These are phyloP conservation scores for Talaromyces sp. DNA, from an alignment of 2,329 filamentous ascomycete species.

Conservation along the genomic window DNA sequence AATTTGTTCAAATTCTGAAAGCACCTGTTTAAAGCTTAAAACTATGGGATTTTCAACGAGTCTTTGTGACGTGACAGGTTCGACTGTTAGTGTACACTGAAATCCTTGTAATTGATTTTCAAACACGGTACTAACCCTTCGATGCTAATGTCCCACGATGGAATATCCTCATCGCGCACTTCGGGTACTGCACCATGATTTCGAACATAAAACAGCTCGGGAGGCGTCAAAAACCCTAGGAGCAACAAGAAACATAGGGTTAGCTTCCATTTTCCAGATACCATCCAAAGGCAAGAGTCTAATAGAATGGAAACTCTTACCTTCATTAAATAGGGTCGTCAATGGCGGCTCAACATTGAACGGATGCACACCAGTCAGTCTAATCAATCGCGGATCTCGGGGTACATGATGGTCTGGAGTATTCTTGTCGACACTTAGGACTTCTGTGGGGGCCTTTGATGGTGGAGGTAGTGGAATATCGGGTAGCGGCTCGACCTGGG, in stretches of 20 bases:
- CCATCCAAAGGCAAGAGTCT: background rate
- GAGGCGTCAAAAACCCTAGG: constrained; percentile 73
- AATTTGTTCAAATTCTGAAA: constrained; percentile 69
- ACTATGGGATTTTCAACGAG: constrained; percentile 71
- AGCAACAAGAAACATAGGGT: background rate
- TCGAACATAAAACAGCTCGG: constrained; percentile 83
- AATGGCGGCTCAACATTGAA: constrained; percentile 87
- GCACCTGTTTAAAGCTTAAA: constrained; percentile 65
- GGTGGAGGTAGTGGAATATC: constrained; percentile 65
- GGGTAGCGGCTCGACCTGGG: constrained; percentile 2
- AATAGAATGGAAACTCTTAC: constrained; percentile 12
- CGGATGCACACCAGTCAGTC: constrained; percentile 81
- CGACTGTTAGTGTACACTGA: background rate
- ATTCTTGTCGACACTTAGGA: constrained; percentile 69
- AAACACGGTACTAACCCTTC: constrained; percentile 52
- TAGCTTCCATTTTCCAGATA: background rate
- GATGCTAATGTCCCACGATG: constrained; percentile 75
- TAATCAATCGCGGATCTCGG: constrained; percentile 73
- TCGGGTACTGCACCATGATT: constrained; percentile 82
- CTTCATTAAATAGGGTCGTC: constrained; percentile 65
- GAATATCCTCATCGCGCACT: constrained; percentile 64
- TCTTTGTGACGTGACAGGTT: constrained; percentile 21
- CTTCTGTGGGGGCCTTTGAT: constrained; percentile 49
- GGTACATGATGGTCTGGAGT: constrained; percentile 80
- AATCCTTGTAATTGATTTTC: background rate